Evolutionary conservation across 2,329 filamentous ascomycete species (phyloP).

Genomic region (Colletotrichum godetiae): DNA sequence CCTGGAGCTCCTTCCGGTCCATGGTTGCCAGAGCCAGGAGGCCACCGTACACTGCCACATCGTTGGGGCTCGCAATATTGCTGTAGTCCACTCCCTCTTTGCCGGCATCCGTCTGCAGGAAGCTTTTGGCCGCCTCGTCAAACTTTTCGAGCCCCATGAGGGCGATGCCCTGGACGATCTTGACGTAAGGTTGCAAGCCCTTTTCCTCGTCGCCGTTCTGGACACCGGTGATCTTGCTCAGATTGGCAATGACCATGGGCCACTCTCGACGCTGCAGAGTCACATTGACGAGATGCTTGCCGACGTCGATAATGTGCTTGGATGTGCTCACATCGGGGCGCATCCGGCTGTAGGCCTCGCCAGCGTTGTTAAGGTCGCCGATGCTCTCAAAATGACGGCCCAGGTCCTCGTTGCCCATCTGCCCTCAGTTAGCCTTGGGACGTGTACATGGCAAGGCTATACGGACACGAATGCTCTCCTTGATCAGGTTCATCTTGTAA

Average conservation of each 20-base stretch:
- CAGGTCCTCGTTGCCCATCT: conserved; percentile 97
- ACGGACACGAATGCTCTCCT: conserved; percentile 91
- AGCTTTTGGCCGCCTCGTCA: conserved; percentile 75
- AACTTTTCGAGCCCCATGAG: conserved; percentile 59
- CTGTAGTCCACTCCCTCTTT: conserved; percentile 64
- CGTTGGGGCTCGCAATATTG: conserved; percentile 82
- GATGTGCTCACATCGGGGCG: conserved; percentile 87
- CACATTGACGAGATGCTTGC: conserved; percentile 81
- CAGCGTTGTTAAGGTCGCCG: conserved; percentile 78
- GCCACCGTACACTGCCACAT: conserved; percentile 91
- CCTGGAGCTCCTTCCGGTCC: conserved; percentile 80
- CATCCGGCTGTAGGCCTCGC: conserved; percentile 87
- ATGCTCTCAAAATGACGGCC: conserved; percentile 84
- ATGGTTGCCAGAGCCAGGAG: conserved; percentile 92
- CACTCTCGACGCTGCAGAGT: conserved; percentile 83
- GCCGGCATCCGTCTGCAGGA: conserved; percentile 69
- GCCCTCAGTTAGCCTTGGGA: conserved; percentile 28
- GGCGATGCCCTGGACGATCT: conserved; percentile 63
- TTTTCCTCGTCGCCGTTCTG: conserved; percentile 59
- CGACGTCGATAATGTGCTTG: conserved; percentile 86
- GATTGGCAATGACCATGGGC: conserved; percentile 70
- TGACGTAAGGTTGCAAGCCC: conserved; percentile 62
- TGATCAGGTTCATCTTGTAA: conserved; percentile 97
- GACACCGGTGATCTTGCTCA: conserved; percentile 71
- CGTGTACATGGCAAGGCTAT: background rate